These are phyloP conservation scores for Arthrinium puccinioides DNA, from an alignment of 2,329 filamentous ascomycete species.

Conservation along the genomic window DNA sequence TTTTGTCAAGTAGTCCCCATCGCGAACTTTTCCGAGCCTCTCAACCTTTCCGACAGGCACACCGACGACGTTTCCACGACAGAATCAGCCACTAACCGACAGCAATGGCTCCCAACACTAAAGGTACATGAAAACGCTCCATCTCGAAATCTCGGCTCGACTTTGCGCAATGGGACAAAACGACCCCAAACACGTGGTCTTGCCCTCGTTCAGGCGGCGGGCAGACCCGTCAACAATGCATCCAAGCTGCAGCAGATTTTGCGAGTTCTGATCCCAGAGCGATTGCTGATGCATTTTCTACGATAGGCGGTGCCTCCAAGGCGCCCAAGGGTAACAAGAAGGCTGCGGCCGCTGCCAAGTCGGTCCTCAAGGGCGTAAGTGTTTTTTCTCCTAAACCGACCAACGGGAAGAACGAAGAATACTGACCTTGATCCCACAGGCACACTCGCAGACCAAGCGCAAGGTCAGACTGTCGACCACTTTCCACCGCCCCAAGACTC, in stretches of 20 bases:
- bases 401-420: too few relatives aligned
- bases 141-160: background rate
- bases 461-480: slow-evolving; percentile 89
- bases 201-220: too few relatives aligned
- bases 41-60: slow-evolving; percentile 1
- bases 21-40: too few relatives aligned
- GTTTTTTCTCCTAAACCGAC: too few relatives aligned
- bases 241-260: slow-evolving; percentile 68
- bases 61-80: too few relatives aligned
- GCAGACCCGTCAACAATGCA: slow-evolving; percentile 31
- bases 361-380: slow-evolving; percentile 92
- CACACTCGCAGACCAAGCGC: slow-evolving; percentile 70
- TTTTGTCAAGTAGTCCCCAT: too few relatives aligned
- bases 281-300: slow-evolving; percentile 61
- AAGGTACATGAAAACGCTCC: slow-evolving; percentile 33
- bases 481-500: slow-evolving; percentile 98
- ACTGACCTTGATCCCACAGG: slow-evolving; percentile 22
- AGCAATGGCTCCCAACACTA: slow-evolving; percentile 35
- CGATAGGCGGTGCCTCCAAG: too few relatives aligned
- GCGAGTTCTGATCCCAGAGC: slow-evolving; percentile 61
- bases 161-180: too few relatives aligned
- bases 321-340: slow-evolving; percentile 69
- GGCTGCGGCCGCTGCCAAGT: slow-evolving; percentile 91
- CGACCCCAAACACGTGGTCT: too few relatives aligned
- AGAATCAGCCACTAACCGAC: slow-evolving; percentile 7